These are phyloP conservation scores for Arbutus unedo DNA, from an alignment of 148 eudicot genomes.

Conservation along the genomic window DNA sequence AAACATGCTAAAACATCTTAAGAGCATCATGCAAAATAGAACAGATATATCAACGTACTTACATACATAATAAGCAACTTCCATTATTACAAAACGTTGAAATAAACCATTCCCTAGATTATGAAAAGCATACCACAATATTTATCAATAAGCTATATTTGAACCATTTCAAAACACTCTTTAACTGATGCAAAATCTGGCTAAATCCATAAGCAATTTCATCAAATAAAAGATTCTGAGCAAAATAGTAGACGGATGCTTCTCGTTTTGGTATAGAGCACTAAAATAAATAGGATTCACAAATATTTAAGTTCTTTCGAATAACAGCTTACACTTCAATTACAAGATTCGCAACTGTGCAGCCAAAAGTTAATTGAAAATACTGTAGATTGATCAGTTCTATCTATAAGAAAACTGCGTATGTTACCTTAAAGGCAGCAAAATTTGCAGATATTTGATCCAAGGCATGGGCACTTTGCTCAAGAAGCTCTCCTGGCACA, in stretches of 20 bases:
- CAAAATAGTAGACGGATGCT: neutral
- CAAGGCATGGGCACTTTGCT: conserved; percentile 76
- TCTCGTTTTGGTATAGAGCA: neutral
- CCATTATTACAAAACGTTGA: neutral
- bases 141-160: neutral
- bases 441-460: conserved; percentile 80
- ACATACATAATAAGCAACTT: neutral
- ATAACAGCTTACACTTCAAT: neutral
- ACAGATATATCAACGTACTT: neutral
- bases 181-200: neutral
- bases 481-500: conserved; percentile 73
- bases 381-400: neutral
- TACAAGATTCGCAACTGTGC: neutral
- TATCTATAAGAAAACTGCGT: neutral
- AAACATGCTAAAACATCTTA: neutral
- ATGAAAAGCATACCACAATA: neutral
- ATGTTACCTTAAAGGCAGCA: conserved; percentile 60
- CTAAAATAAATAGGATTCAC: neutral
- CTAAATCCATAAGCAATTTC: neutral
- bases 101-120: neutral
- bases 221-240: neutral
- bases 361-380: neutral
- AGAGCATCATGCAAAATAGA: neutral
- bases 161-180: neutral
- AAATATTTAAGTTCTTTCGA: neutral